A percentile compares a stretch with the other conserved stretches of the same genome.
Evolutionary conservation across 116 monocot species (phyloP).

Genomic region (Trichopus zeylanicus): DNA sequence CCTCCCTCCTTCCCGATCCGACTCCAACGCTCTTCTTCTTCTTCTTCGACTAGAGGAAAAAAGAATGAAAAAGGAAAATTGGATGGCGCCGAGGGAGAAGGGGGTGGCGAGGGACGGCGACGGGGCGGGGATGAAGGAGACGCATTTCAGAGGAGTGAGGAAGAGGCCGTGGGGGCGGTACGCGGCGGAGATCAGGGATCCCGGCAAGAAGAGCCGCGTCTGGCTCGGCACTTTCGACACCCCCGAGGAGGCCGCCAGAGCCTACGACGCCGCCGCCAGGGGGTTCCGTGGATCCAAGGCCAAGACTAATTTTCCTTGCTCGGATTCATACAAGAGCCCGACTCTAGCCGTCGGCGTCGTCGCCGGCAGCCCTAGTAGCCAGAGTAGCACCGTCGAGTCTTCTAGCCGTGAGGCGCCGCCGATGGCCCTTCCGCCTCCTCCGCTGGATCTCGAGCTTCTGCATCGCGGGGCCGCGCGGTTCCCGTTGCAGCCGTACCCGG

Average conservation of each 20-base stretch:
- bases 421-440: not conserved
- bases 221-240: slow-evolving; percentile 92
- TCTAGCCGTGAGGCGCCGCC: slow-evolving; percentile 9
- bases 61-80: not conserved
- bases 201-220: slow-evolving; percentile 58
- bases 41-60: not conserved
- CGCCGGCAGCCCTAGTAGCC: slow-evolving; percentile 22
- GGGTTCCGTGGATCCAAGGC: slow-evolving; percentile 56
- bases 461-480: slow-evolving; percentile 13
- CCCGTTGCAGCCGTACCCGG: slow-evolving; percentile 15
- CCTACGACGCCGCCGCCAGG: slow-evolving; percentile 59
- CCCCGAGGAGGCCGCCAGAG: slow-evolving; percentile 81
- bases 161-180: slow-evolving; percentile 56
- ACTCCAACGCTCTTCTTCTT: not conserved
- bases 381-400: slow-evolving; percentile 33
- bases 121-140: slow-evolving; percentile 8
- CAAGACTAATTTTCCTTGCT: slow-evolving; percentile 50
- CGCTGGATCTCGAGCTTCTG: slow-evolving; percentile 14
- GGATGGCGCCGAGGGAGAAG: slow-evolving; percentile 18
- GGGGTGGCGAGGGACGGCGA: not conserved
- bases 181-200: slow-evolving; percentile 37
- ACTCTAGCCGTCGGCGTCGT: not conserved
- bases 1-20: not conserved
- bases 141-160: slow-evolving; percentile 28
- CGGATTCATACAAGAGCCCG: not conserved